phyloP scores from a whole-genome alignment of 345 rosid genomes.

The Hevea brasiliensis region DNA sequence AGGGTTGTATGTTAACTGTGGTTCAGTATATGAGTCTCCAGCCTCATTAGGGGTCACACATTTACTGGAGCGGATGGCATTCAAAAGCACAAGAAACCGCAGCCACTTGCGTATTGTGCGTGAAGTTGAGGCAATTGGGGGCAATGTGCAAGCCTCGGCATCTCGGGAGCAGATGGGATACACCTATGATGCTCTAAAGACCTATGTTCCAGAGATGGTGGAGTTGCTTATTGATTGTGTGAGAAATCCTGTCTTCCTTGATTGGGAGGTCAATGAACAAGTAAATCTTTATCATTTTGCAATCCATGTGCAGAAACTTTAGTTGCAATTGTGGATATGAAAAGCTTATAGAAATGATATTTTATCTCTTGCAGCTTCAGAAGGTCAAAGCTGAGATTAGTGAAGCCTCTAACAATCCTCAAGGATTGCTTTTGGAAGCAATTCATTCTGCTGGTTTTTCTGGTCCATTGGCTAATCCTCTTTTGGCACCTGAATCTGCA shows the following conservation, averaged over 20 bases:
- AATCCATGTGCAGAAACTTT: not conserved
- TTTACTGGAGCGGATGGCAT: slow-evolving; percentile 84
- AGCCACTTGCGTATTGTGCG: slow-evolving; percentile 73
- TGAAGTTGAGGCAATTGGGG: slow-evolving; percentile 91
- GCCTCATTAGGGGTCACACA: slow-evolving; percentile 64
- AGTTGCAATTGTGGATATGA: not conserved
- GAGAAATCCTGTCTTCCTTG: slow-evolving; percentile 85
- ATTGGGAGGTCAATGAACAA: slow-evolving; percentile 87
- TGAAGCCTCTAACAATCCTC: slow-evolving; percentile 68
- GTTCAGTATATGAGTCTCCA: slow-evolving; percentile 74
- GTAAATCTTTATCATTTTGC: slow-evolving; percentile 26
- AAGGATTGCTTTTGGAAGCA: slow-evolving; percentile 70
- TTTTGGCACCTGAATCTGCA: slow-evolving; percentile 80
- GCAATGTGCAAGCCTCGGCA: slow-evolving; percentile 67
- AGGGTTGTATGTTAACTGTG: slow-evolving; percentile 69
- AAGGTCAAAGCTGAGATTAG: slow-evolving; percentile 70
- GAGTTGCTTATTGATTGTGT: slow-evolving; percentile 86
- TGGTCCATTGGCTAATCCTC: slow-evolving; percentile 87
- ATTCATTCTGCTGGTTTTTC: slow-evolving; percentile 81
- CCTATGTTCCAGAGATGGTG: slow-evolving; percentile 85
- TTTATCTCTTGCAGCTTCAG: slow-evolving; percentile 48
- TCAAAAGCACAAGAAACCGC: slow-evolving; percentile 73
- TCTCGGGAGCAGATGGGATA: slow-evolving; percentile 84
- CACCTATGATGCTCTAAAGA: slow-evolving; percentile 86
- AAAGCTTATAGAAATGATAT: not conserved